Percentiles rank a stretch among this genome's conserved stretches.
These are phyloP conservation scores for Durusdinium trenchii DNA, from an alignment of 73 alveolate species.

Conservation along the genomic window DNA sequence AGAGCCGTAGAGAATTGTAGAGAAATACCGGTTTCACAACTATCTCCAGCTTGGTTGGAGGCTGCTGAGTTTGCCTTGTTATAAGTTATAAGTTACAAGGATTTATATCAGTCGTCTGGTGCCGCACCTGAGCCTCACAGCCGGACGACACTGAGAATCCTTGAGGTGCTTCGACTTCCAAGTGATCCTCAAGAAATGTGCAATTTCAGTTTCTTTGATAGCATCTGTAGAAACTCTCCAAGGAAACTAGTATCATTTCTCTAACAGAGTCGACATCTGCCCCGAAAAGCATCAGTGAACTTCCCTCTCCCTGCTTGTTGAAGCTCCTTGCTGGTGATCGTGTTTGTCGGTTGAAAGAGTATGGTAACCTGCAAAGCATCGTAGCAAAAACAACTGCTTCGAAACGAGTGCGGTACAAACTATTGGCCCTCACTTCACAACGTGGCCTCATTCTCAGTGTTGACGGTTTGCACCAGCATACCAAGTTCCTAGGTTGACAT, in stretches of 20 bases:
- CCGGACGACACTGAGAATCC: background rate
- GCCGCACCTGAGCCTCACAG: background rate
- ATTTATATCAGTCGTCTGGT: no score
- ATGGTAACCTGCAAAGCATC: slow-evolving; percentile 29
- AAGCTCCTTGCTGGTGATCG: slow-evolving; percentile 54
- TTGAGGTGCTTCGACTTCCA: slow-evolving; percentile 10
- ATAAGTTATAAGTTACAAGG: no score
- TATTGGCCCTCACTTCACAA: background rate
- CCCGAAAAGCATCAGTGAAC: background rate
- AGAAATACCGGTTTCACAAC: no score
- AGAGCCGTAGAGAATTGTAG: no score
- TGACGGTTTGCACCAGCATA: background rate
- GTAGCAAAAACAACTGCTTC: background rate
- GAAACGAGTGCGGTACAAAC: background rate
- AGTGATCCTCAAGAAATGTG: background rate
- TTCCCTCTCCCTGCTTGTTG: no score
- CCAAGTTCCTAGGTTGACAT: background rate
- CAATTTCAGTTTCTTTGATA: background rate
- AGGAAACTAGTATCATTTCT: background rate
- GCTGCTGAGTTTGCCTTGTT: no score
- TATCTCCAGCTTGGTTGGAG: no score
- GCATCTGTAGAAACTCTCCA: background rate
- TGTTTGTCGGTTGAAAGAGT: slow-evolving; percentile 59
- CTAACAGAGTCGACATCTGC: background rate
- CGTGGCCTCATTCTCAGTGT: slow-evolving; percentile 16